Conservation (phyloP, 2,329 filamentous ascomycete species). For the Pezicula rhizophila region DNA sequence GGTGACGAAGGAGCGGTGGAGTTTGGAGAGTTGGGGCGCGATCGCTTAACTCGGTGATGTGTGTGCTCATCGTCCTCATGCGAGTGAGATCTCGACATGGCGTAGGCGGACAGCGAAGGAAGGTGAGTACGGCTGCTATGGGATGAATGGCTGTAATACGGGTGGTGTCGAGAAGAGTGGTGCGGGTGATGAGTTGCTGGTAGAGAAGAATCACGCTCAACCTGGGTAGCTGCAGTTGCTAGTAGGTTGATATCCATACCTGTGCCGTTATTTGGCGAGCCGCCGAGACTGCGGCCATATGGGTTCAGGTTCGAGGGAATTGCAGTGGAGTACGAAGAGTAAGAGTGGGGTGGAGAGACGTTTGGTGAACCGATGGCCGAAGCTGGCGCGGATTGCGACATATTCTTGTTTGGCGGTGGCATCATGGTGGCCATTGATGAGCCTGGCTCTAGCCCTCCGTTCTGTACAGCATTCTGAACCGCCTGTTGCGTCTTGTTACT, state of each 20-base stretch:
- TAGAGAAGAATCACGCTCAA: conserved; percentile 48
- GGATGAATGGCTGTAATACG: conserved; percentile 31
- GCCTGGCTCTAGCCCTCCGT: conserved; percentile 44
- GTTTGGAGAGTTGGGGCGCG: conserved; percentile 86
- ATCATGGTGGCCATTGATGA: conserved; percentile 58
- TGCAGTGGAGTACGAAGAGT: conserved; percentile 59
- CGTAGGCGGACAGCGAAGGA: conserved; percentile 67
- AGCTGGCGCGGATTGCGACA: conserved; percentile 80
- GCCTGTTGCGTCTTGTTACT: conserved; percentile 70
- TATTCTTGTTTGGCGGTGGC: conserved; percentile 71
- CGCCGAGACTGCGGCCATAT: conserved; percentile 39
- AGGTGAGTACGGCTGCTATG: conserved; percentile 42
- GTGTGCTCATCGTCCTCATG: conserved; percentile 75
- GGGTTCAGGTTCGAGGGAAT: conserved; percentile 39
- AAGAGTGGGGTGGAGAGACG: conserved; percentile 89
- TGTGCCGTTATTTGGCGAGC: conserved; percentile 32
- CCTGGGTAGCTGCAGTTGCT: conserved; percentile 54
- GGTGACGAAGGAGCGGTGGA: conserved; percentile 94
- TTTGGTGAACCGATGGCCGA: conserved; percentile 90
- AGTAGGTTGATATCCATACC: conserved; percentile 50
- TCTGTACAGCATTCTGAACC: conserved; percentile 40
- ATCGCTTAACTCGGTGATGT: conserved; percentile 74
- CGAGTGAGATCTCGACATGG: conserved; percentile 86
- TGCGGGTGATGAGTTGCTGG: conserved; percentile 20
- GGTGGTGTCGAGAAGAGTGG: conserved; percentile 46